These are phyloP conservation scores for Clitocybe nebularis DNA, from an alignment of 1,284 basidiomycete genomes.

Conservation along the genomic window DNA sequence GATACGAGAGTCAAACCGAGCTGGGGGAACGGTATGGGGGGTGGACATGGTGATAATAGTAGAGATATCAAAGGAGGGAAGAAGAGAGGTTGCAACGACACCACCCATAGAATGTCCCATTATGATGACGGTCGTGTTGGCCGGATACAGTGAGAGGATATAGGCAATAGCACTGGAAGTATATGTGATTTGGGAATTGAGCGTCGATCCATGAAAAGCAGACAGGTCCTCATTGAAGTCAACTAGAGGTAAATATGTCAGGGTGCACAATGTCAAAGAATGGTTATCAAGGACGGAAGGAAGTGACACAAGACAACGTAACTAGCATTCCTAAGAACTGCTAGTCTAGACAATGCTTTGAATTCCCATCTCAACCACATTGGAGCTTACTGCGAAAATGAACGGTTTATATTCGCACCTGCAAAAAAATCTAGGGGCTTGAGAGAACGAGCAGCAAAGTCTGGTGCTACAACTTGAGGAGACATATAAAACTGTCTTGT, in stretches of 20 bases:
- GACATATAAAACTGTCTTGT: conserved; percentile 72
- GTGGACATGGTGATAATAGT: conserved; percentile 93
- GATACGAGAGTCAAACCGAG: conserved; percentile 80
- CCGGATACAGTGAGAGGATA: conserved; percentile 75
- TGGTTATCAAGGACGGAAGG: too few relatives aligned
- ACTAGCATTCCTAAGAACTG: too few relatives aligned
- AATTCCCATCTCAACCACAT: too few relatives aligned
- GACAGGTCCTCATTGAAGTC: conserved; percentile 98
- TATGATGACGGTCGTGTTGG: conserved; percentile 63
- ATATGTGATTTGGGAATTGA: conserved; percentile 82
- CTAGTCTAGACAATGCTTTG: too few relatives aligned
- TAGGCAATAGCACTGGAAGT: conserved; percentile 70
- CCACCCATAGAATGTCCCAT: conserved; percentile 99
- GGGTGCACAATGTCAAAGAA: not conserved
- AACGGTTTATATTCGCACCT: conserved; percentile 38
- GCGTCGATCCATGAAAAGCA: conserved; percentile 89
- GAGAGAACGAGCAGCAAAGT: conserved; percentile 42
- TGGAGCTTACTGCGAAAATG: not conserved
- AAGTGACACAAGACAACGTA: too few relatives aligned
- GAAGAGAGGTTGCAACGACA: conserved; percentile 75
- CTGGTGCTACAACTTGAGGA: conserved; percentile 46
- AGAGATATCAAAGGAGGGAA: conserved; percentile 64
- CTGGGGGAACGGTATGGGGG: conserved; percentile 86
- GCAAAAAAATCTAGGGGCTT: conserved; percentile 82
- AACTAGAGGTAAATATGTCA: conserved; percentile 41